These are phyloP conservation scores for Erysiphe pulchra DNA, from an alignment of 2,329 filamentous ascomycete species.

Conservation along the genomic window DNA sequence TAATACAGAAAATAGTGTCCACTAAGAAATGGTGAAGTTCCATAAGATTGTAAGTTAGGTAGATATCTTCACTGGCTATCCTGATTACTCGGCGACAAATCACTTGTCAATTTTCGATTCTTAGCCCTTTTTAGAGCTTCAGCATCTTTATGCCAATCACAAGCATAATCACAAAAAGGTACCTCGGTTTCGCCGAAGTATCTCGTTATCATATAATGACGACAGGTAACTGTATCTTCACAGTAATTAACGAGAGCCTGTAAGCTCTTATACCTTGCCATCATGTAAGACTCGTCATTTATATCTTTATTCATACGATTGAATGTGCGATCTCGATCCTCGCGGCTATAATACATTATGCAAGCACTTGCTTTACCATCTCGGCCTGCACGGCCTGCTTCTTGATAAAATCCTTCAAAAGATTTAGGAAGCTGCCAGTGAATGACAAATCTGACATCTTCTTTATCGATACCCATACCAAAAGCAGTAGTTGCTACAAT, in stretches of 20 bases:
- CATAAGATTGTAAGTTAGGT: too few relatives aligned
- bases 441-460: slow-evolving; percentile 79
- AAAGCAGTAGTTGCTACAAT: slow-evolving; percentile 92
- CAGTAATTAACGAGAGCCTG: slow-evolving; percentile 54
- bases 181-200: slow-evolving; percentile 46
- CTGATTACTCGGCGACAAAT: slow-evolving; percentile 39
- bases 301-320: slow-evolving; percentile 23
- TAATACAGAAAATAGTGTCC: too few relatives aligned
- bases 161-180: slow-evolving; percentile 45
- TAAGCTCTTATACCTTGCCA: slow-evolving; percentile 34
- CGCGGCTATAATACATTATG: slow-evolving; percentile 73
- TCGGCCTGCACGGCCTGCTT: slow-evolving; percentile 72
- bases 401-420: slow-evolving; percentile 91
- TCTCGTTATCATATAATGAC: slow-evolving; percentile 47
- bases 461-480: slow-evolving; percentile 94
- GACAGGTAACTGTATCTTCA: slow-evolving; percentile 46
- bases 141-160: slow-evolving; percentile 52
- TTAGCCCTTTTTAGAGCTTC: slow-evolving; percentile 30
- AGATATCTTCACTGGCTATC: slow-evolving; percentile 27
- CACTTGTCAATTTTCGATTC: slow-evolving; percentile 26
- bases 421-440: slow-evolving; percentile 88
- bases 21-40: too few relatives aligned
- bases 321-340: slow-evolving; percentile 55
- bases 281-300: slow-evolving; percentile 17
- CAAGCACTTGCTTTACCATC: slow-evolving; percentile 73